Percentiles rank a stretch among this genome's conserved stretches.
These are phyloP conservation scores for Nepenthes mirabilis DNA, from an alignment of 148 eudicot genomes.

Conservation along the genomic window DNA sequence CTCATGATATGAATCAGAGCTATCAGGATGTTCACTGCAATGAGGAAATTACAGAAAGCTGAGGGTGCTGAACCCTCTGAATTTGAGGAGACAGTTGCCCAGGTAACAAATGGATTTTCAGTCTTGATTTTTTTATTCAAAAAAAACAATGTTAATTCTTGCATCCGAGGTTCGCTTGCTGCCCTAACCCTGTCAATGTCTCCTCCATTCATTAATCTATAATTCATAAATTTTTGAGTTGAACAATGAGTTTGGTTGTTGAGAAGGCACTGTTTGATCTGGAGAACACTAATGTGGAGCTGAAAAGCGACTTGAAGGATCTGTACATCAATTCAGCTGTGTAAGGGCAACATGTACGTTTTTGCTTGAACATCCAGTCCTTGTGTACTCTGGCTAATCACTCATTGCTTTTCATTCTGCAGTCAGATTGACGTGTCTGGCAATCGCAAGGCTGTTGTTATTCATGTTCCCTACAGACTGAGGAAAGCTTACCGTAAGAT, in stretches of 20 bases:
- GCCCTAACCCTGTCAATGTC: not conserved
- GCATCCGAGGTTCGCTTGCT: no score
- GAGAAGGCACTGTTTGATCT: slow-evolving; percentile 70
- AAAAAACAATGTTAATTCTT: not conserved
- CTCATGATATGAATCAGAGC: not conserved
- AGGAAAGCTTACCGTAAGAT: slow-evolving; percentile 79
- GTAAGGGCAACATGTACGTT: slow-evolving; percentile 20
- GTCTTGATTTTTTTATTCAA: no score
- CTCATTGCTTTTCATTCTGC: slow-evolving; percentile 3
- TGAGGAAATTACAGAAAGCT: slow-evolving; percentile 51
- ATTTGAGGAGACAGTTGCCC: slow-evolving; percentile 66
- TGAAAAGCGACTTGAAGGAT: slow-evolving; percentile 66
- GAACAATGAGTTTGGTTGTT: not conserved
- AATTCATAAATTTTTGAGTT: not conserved
- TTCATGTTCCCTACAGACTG: slow-evolving; percentile 74
- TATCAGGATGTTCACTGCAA: slow-evolving; percentile 44
- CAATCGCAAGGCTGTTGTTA: slow-evolving; percentile 65
- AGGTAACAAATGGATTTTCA: slow-evolving; percentile 18
- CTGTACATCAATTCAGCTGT: slow-evolving; percentile 60
- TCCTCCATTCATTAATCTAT: not conserved
- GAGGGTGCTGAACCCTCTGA: slow-evolving; percentile 68
- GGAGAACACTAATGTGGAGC: slow-evolving; percentile 55
- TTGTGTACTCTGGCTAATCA: slow-evolving; percentile 1
- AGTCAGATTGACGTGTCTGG: slow-evolving; percentile 65
- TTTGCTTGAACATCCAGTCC: not conserved